Percentiles rank a stretch among this genome's conserved stretches.
phyloP scores from a whole-genome alignment of 306 rosid species.

The Cicer judaicum region DNA sequence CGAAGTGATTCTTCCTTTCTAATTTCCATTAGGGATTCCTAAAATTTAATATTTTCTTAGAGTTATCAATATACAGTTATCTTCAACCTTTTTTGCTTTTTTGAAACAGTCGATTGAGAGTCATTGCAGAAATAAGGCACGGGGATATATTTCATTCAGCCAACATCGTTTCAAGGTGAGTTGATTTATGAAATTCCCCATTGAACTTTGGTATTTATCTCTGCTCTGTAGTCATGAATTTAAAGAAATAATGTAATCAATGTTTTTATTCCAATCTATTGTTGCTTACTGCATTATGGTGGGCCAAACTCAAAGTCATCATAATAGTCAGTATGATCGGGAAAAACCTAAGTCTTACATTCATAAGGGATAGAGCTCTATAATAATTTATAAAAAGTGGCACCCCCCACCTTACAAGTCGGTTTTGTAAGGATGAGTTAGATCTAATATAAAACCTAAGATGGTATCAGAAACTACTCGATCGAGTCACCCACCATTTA shows the following conservation, averaged over 20 bases:
- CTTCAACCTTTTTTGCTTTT: conserved; percentile 23
- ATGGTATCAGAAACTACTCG: too few species aligned
- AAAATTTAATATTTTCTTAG: conserved; percentile 18
- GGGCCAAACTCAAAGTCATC: conserved; percentile 16
- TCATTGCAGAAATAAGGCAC: conserved; percentile 89
- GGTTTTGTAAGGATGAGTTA: too few species aligned
- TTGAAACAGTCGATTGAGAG: conserved; percentile 89
- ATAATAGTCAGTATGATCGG: conserved; percentile 6
- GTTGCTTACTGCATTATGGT: conserved; percentile 19
- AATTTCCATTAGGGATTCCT: conserved; percentile 17
- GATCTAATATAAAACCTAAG: too few species aligned
- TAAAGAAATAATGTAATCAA: background rate
- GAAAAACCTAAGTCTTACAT: too few species aligned
- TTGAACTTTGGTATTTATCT: conserved; percentile 35
- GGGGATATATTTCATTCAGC: conserved; percentile 92
- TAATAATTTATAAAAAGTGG: too few species aligned
- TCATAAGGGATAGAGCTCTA: too few species aligned
- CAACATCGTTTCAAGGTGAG: conserved; percentile 96
- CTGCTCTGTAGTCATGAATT: conserved; percentile 7
- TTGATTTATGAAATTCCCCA: conserved; percentile 30
- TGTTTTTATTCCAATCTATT: conserved; percentile 22
- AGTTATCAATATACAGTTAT: conserved; percentile 16
- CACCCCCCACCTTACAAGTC: too few species aligned
- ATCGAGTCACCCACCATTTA: too few species aligned
- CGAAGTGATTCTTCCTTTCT: background rate